These are phyloP conservation scores for Haberlea rhodopensis DNA, from an alignment of 257 asterid genomes.

Conservation along the genomic window DNA sequence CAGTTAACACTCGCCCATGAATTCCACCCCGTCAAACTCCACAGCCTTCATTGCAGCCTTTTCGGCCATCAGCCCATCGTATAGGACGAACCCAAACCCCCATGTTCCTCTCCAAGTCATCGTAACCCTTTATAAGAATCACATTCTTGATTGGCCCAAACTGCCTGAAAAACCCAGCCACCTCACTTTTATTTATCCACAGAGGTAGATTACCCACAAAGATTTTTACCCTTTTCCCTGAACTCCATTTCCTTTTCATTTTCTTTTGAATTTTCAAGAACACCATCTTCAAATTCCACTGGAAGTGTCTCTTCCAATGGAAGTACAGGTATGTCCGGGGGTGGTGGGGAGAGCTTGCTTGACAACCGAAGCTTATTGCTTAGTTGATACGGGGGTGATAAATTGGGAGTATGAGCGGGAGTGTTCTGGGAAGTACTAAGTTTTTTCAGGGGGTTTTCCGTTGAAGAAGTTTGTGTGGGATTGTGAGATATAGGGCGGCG, in stretches of 20 bases:
- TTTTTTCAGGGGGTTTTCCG: conserved; percentile 59
- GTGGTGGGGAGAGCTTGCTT: conserved; percentile 67
- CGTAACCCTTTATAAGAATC: conserved; percentile 75
- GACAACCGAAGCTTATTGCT: conserved; percentile 76
- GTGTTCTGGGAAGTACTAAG: conserved; percentile 32
- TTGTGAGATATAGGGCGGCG: no score
- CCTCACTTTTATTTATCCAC: conserved; percentile 78
- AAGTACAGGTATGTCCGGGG: conserved; percentile 24
- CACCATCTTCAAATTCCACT: conserved; percentile 26
- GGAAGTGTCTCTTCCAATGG: conserved; percentile 22
- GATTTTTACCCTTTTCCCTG: conserved; percentile 79
- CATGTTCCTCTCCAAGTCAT: conserved; percentile 77
- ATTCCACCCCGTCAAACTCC: conserved; percentile 94
- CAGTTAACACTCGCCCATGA: conserved; percentile 85
- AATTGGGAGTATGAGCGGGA: no score
- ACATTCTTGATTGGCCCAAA: conserved; percentile 87
- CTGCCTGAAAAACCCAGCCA: conserved; percentile 84
- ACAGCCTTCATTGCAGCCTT: conserved; percentile 91
- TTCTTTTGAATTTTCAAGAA: conserved; percentile 33
- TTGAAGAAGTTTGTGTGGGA: no score
- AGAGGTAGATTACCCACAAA: conserved; percentile 90
- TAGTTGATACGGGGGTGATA: conserved; percentile 42
- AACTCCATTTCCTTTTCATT: conserved; percentile 38
- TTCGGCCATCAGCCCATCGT: conserved; percentile 63
- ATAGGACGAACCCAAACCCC: conserved; percentile 94